phyloP scores from a whole-genome alignment of 1,139 yeast species.

The Saccharomyces pastorianus region DNA sequence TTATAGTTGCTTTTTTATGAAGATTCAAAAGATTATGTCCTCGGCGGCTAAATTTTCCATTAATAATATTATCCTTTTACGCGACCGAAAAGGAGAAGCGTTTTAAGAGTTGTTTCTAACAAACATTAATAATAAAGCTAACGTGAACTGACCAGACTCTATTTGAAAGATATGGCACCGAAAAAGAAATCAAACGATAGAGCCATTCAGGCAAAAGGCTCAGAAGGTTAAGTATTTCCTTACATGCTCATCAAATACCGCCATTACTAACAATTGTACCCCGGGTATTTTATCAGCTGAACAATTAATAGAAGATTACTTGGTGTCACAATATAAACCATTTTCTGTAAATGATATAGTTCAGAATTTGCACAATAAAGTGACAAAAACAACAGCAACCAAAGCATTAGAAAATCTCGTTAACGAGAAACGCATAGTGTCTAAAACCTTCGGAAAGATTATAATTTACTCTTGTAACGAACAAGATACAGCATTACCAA shows the following conservation, averaged over 20 bases:
- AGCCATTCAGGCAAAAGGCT: neutral
- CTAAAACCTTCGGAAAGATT: constrained; percentile 35
- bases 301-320: constrained; percentile 24
- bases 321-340: constrained; percentile 36
- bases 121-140: neutral
- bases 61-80: neutral
- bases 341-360: constrained; percentile 36
- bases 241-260: neutral
- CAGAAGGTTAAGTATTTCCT: neutral
- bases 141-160: neutral
- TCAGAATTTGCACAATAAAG: constrained; percentile 33
- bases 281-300: neutral
- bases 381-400: constrained; percentile 29
- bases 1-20: neutral
- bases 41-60: neutral
- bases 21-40: neutral
- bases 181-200: neutral
- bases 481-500: constrained; percentile 11
- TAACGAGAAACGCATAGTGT: constrained; percentile 25
- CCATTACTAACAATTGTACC: neutral
- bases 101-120: neutral
- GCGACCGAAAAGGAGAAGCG: neutral
- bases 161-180: neutral
- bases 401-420: constrained; percentile 31
- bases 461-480: constrained; percentile 34